A percentile compares a stretch with the other conserved stretches of the same genome.
These are phyloP conservation scores for Petunia axillaris DNA, from an alignment of 257 asterid genomes.

Conservation along the genomic window DNA sequence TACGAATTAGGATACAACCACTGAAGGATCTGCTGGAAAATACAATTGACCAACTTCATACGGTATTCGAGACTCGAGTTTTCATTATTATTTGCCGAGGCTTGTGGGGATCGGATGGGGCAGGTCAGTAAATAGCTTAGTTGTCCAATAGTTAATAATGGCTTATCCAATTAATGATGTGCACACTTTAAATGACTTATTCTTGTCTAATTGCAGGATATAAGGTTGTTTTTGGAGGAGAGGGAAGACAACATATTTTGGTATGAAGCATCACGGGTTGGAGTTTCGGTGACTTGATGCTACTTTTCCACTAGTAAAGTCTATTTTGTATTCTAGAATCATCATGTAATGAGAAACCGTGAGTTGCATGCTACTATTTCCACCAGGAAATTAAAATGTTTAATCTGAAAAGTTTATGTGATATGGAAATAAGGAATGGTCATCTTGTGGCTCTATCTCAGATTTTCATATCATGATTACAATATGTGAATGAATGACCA, in stretches of 20 bases:
- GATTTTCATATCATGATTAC: background rate
- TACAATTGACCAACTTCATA: constrained; percentile 63
- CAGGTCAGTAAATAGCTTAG: constrained; percentile 52
- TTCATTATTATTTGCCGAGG: constrained; percentile 76
- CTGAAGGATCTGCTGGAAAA: constrained; percentile 68
- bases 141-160: background rate
- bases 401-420: background rate
- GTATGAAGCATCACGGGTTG: constrained; percentile 84
- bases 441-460: background rate
- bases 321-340: background rate
- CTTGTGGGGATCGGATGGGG: constrained; percentile 93
- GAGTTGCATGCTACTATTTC: background rate
- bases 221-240: constrained; percentile 70
- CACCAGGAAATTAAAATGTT: background rate
- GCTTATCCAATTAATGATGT: background rate
- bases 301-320: background rate
- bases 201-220: constrained; percentile 53
- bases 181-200: background rate
- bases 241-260: constrained; percentile 74
- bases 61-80: constrained; percentile 68
- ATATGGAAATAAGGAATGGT: background rate
- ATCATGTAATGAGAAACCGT: background rate
- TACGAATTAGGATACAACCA: constrained; percentile 71
- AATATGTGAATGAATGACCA: background rate
- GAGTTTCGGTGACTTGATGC: constrained; percentile 67